phyloP scores from a whole-genome alignment of 495 filamentous ascomycete genomes.

The Acidiella bohemica region DNA sequence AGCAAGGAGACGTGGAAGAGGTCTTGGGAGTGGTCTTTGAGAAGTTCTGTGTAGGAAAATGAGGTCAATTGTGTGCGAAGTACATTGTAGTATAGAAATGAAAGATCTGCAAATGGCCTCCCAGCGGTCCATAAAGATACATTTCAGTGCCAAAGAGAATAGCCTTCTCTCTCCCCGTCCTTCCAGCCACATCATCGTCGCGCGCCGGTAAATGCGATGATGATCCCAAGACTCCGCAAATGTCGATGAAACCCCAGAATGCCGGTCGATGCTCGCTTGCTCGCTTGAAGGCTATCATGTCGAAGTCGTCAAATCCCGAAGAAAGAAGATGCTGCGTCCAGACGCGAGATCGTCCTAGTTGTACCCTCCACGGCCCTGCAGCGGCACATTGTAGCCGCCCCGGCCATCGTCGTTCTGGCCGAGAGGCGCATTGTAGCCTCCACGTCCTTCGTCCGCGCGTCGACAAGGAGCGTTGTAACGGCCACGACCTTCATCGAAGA shows the following conservation, averaged over 20 bases:
- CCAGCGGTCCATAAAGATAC: neutral
- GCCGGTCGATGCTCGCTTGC: neutral
- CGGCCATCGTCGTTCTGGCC: slow-evolving; percentile 16
- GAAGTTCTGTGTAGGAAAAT: slow-evolving; percentile 79
- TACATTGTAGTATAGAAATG: neutral
- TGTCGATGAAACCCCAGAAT: neutral
- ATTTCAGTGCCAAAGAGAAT: neutral
- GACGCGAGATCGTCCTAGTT: neutral
- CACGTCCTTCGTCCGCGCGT: neutral
- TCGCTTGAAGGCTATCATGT: slow-evolving; percentile 13
- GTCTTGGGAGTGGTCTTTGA: slow-evolving; percentile 96
- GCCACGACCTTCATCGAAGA: neutral
- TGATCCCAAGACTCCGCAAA: too few species aligned
- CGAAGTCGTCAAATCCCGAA: neutral
- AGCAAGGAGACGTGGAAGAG: slow-evolving; percentile 86
- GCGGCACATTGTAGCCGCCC: slow-evolving; percentile 15
- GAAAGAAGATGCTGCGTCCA: slow-evolving; percentile 1
- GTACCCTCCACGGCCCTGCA: neutral
- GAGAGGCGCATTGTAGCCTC: neutral
- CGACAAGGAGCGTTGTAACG: neutral
- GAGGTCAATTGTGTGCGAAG: neutral
- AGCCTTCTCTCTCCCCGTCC: too few species aligned
- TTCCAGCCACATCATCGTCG: too few species aligned
- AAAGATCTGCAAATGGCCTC: neutral
- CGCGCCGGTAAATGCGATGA: neutral